Evolutionary conservation across 805 yeast species (phyloP).

Genomic region (Candida methanosorbosa): DNA sequence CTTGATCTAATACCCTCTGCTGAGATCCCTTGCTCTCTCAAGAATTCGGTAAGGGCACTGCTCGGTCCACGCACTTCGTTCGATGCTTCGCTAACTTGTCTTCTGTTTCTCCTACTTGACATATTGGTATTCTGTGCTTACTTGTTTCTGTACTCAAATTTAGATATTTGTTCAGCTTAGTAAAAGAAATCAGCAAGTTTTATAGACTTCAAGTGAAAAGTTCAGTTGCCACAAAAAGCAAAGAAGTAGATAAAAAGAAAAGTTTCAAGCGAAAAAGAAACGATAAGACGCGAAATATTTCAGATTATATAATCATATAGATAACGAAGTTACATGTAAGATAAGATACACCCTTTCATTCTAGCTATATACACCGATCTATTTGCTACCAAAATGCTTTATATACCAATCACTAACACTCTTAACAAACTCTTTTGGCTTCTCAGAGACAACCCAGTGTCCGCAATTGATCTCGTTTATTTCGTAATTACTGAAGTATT

Average conservation of each 20-base stretch:
- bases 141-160: no score
- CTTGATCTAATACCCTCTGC: conserved; percentile 64
- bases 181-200: no score
- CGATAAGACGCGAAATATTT: no score
- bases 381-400: conserved; percentile 2
- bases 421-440: conserved; percentile 62
- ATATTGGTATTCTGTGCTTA: no score
- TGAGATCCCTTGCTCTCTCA: conserved; percentile 81
- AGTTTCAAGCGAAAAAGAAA: no score
- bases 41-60: conserved; percentile 84
- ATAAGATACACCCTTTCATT: no score
- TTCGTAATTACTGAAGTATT: conserved; percentile 56
- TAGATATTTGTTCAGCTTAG: no score
- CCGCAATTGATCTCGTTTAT: conserved; percentile 68
- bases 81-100: background rate
- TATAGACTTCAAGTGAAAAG: no score
- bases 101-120: background rate
- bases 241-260: no score
- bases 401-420: conserved; percentile 41
- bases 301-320: no score
- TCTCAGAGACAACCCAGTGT: conserved; percentile 88
- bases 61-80: conserved; percentile 48
- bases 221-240: no score
- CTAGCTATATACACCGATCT: background rate
- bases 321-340: no score